Base-by-base conservation (phyloP, 805 yeast genomes). In the Sugiyamaella valdiviana region DNA sequence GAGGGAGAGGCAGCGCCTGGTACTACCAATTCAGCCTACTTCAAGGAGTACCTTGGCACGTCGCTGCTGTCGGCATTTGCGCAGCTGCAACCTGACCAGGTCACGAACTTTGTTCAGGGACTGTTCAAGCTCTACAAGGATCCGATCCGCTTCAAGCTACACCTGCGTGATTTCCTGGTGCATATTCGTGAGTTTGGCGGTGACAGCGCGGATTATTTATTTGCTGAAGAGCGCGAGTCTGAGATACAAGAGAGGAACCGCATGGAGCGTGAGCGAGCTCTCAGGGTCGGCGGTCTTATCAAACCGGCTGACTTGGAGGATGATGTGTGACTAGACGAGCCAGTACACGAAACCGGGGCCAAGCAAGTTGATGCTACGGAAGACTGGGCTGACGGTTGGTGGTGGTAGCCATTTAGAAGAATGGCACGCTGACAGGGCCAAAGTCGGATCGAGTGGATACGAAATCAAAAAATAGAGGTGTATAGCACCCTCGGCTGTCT, bases 131-230 rank as follows among this genome's bases (percentile, higher is more conserved):
- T 83, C 46, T 87, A 87, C 63, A 80, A 77, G 51, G 93, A 87
- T 60, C 82, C 81, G 51, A 64, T 67, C 53, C 84, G 80, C 63
- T 93, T 93, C 73, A 82, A 80, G 67, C 87, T 87, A 45, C 83
- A 85, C 9, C 74, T 93, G 59, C 83, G 98, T 68, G 99, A 93
- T 69, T 93, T 93, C 78, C 76, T 93, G 65, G 95, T 93, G 39
- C 98, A 93, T 72, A 86, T 91, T 66, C 90, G 89, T 69, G 95
- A 91, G 69, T 80, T 78, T 62, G 99, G 98, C 51, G 98, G 98
- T 24, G 67, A 61, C 23, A 44, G 51, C 23, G 88, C 96, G 19
- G 97, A 90, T 65, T 93, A 93, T 65, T 73, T 91, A 64, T 91
- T 83, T 68, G 95, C 95, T 9, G 98, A 93, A 62, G 99, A 91